phyloP scores from a whole-genome alignment of 441 rosid genomes.

The Erodium moschatum region DNA sequence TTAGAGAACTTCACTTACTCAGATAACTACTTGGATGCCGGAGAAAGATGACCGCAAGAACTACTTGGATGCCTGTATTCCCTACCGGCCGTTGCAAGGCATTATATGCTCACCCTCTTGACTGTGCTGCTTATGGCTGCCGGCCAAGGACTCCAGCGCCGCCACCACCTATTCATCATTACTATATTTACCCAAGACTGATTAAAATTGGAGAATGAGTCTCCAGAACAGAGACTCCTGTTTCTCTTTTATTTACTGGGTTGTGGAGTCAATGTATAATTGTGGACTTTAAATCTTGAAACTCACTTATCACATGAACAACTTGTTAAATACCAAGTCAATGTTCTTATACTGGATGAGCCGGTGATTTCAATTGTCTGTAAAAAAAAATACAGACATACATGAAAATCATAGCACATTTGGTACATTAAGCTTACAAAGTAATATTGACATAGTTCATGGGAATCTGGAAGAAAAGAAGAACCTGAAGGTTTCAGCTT shows the following conservation, averaged over 20 bases:
- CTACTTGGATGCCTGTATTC: no score
- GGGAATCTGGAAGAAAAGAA: background rate
- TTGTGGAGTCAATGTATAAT: background rate
- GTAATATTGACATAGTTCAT: constrained; percentile 2
- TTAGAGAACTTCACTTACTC: constrained; percentile 75
- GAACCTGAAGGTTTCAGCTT: constrained; percentile 6
- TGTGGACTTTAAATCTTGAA: background rate
- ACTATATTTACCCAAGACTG: background rate
- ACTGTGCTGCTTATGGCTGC: constrained; percentile 45
- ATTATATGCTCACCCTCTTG: constrained; percentile 44
- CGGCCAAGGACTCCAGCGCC: constrained; percentile 14
- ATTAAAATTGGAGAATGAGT: background rate
- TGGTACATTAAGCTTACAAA: background rate
- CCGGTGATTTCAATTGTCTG: no score
- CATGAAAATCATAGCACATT: background rate
- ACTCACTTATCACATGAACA: background rate
- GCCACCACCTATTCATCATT: background rate
- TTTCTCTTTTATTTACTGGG: background rate
- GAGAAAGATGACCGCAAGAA: constrained; percentile 47
- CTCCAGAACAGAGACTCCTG: background rate
- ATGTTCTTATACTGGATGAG: no score
- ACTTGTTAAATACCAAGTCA: no score
- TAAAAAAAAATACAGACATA: no score
- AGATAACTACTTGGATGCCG: constrained; percentile 43
- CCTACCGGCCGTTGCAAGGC: constrained; percentile 44